Percentiles rank a stretch among this genome's conserved stretches.
phyloP scores from a whole-genome alignment of 108 stramenopile species.

The Nitzschia inconspicua region DNA sequence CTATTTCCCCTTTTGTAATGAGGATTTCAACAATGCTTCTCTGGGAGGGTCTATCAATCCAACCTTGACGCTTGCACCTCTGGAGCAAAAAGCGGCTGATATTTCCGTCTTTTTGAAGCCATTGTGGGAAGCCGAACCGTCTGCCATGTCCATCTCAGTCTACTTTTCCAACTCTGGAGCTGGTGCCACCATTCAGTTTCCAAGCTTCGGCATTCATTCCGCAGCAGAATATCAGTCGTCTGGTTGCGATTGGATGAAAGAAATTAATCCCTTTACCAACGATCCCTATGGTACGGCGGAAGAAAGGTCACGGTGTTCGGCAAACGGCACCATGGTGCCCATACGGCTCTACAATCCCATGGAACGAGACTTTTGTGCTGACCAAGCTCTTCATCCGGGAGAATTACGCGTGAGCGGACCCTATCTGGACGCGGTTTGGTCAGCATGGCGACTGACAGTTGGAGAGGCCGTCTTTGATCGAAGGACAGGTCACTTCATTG shows the following conservation, averaged over 20 bases:
- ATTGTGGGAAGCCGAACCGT: conserved; percentile 42
- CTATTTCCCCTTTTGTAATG: conserved; percentile 43
- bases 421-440: conserved; percentile 21
- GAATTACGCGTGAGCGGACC: conserved; percentile 29
- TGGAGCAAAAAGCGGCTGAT: conserved; percentile 35
- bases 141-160: conserved; percentile 22
- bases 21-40: conserved; percentile 39
- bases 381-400: conserved; percentile 39
- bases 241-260: conserved; percentile 60
- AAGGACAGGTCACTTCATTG: conserved; percentile 43
- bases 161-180: conserved; percentile 54
- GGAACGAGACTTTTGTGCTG: conserved; percentile 53
- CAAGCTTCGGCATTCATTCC: conserved; percentile 14
- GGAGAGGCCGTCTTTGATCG: conserved; percentile 43
- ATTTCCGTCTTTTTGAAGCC: conserved; percentile 41
- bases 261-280: conserved; percentile 24
- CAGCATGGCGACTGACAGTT: conserved; percentile 30
- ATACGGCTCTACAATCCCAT: conserved; percentile 47
- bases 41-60: conserved; percentile 41
- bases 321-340: conserved; percentile 26
- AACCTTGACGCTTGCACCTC: conserved; percentile 16
- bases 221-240: conserved; percentile 21
- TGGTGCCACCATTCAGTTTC: conserved; percentile 37
- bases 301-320: conserved; percentile 44
- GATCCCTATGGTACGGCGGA: conserved; percentile 34